Percentiles rank a stretch among this genome's conserved stretches.
Evolutionary conservation across 305 asterid species (phyloP).

Genomic region (Fraxinus baroniana): DNA sequence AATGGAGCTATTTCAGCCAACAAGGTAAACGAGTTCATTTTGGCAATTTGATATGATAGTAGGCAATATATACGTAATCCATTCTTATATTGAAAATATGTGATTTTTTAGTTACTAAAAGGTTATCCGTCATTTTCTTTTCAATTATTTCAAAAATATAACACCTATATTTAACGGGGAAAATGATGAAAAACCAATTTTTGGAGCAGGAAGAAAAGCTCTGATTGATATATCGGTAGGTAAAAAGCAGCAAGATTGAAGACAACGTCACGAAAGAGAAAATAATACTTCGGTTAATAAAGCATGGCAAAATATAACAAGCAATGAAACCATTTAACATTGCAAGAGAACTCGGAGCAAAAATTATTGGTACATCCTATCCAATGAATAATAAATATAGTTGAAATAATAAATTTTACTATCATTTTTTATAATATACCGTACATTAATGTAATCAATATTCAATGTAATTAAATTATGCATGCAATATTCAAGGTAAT

Average conservation of each 20-base stretch:
- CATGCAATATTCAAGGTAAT: no score
- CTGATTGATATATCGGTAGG: background rate
- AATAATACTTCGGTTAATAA: background rate
- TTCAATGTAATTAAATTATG: no score
- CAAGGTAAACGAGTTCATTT: background rate
- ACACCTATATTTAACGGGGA: background rate
- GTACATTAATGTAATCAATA: no score
- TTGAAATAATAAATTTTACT: no score
- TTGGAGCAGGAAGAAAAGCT: background rate
- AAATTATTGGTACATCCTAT: background rate
- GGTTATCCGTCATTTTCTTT: background rate
- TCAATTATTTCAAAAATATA: background rate
- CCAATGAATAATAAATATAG: background rate
- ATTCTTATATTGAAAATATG: background rate
- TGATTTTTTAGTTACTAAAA: background rate
- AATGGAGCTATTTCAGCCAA: background rate
- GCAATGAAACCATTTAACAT: background rate
- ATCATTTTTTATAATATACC: no score
- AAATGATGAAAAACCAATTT: background rate
- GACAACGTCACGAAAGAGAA: background rate
- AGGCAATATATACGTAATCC: background rate
- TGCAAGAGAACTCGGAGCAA: background rate
- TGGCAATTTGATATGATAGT: background rate
- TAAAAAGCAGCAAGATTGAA: background rate
- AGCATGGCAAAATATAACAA: background rate